Conservation (phyloP, 1,139 yeast genomes). For the Wickerhamomyces sp. region DNA sequence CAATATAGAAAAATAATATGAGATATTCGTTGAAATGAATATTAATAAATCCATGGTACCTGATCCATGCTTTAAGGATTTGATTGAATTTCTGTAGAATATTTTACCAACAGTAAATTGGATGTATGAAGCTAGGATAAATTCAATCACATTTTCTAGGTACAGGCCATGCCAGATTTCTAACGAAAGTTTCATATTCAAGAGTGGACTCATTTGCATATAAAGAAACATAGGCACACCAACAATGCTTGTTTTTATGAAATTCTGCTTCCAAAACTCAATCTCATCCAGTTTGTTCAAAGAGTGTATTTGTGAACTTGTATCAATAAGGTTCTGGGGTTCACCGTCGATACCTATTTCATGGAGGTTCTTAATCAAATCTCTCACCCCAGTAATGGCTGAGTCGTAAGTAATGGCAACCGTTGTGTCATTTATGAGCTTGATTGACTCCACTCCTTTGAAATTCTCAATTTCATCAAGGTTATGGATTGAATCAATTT, state of each 20-base stretch:
- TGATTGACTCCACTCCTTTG: conserved; percentile 14
- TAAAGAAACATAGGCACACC: conserved; percentile 64
- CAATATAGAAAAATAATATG: conserved; percentile 68
- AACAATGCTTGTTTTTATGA: conserved; percentile 45
- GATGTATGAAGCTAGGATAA: conserved; percentile 58
- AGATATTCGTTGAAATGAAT: conserved; percentile 74
- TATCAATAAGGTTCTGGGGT: conserved; percentile 34
- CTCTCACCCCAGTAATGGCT: conserved; percentile 37
- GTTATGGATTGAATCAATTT: conserved; percentile 4
- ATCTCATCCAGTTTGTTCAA: conserved; percentile 71
- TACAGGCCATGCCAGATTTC: conserved; percentile 49
- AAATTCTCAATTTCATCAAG: background rate
- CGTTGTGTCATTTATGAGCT: conserved; percentile 22
- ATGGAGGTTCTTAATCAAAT: conserved; percentile 35
- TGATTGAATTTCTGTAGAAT: conserved; percentile 61
- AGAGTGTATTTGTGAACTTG: conserved; percentile 61
- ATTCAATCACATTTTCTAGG: conserved; percentile 52
- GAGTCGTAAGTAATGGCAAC: conserved; percentile 38
- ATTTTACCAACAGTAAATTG: conserved; percentile 59
- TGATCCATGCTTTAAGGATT: conserved; percentile 61
- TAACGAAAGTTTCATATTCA: conserved; percentile 25
- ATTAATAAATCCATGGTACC: conserved; percentile 98
- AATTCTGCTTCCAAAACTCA: conserved; percentile 57
- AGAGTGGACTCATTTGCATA: conserved; percentile 42
- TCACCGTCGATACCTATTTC: conserved; percentile 21